These are phyloP conservation scores for Didymella arachidicola DNA, from an alignment of 2,329 filamentous ascomycete species.

Conservation along the genomic window DNA sequence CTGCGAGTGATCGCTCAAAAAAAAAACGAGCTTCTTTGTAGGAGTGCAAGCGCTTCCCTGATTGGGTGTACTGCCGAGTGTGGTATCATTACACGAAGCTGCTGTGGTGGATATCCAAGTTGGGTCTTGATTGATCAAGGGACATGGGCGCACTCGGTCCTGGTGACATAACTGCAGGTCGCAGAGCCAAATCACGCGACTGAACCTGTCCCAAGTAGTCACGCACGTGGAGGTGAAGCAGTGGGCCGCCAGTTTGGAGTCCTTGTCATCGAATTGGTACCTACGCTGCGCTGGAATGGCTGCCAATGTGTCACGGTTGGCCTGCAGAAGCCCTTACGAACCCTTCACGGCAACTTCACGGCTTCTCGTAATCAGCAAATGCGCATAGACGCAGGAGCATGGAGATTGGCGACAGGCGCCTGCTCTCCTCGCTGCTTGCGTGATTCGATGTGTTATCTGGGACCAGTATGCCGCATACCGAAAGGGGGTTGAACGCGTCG, in stretches of 20 bases:
- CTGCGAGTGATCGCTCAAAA: too few species aligned
- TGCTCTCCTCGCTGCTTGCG: neutral
- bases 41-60: too few species aligned
- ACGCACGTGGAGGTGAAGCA: neutral
- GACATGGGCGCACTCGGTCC: neutral
- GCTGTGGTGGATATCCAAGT: neutral
- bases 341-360: neutral
- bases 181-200: neutral
- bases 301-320: neutral
- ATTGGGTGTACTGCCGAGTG: neutral
- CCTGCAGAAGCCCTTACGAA: neutral
- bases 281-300: neutral
- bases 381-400: neutral
- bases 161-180: neutral
- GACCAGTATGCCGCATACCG: neutral
- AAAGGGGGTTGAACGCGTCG: neutral
- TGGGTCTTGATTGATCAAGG: neutral
- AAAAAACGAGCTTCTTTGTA: too few species aligned
- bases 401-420: neutral
- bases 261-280: too few species aligned
- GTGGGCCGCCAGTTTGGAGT: too few species aligned
- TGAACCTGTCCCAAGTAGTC: neutral
- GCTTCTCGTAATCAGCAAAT: neutral
- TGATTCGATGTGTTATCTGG: neutral
- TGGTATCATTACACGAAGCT: neutral